phyloP scores from a whole-genome alignment of 2,329 filamentous ascomycete species.

The Colletotrichum lindemuthianum region DNA sequence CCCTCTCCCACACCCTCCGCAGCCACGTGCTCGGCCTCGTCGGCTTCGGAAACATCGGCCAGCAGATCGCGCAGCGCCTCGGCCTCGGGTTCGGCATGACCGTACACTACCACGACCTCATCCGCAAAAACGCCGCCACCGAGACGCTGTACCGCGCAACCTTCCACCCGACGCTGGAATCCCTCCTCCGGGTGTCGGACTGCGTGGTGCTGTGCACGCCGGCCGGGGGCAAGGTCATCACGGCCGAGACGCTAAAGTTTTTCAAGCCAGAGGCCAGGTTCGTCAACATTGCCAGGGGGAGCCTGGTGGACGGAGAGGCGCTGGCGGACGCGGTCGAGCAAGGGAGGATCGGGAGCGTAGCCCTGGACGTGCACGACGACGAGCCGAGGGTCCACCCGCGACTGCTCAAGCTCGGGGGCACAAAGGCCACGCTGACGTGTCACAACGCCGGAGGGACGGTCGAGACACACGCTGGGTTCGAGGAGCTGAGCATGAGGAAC shows the following conservation, averaged over 20 bases:
- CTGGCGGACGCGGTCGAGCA: constrained; percentile 67
- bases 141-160: constrained; percentile 55
- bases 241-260: constrained; percentile 54
- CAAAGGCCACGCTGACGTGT: constrained; percentile 68
- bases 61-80: constrained; percentile 65
- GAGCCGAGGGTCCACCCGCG: constrained; percentile 66
- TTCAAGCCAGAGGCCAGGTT: constrained; percentile 67
- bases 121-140: constrained; percentile 56
- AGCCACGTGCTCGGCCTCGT: constrained; percentile 72
- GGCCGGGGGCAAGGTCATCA: constrained; percentile 60
- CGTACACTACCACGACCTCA: constrained; percentile 71
- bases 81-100: constrained; percentile 71
- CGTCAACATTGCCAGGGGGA: constrained; percentile 74
- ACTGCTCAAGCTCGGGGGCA: constrained; percentile 52
- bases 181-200: constrained; percentile 63
- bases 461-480: constrained; percentile 73
- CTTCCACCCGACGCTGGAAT: constrained; percentile 61
- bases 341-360: constrained; percentile 61
- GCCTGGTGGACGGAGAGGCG: constrained; percentile 72
- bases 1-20: constrained; percentile 71
- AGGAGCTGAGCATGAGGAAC: constrained; percentile 74
- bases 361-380: constrained; percentile 71
- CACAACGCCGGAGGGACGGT: constrained; percentile 75
- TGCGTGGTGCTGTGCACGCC: constrained; percentile 72
- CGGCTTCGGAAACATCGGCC: constrained; percentile 75